Evolutionary conservation across 805 yeast genomes (phyloP).

Genomic region (Cyberlindnera nakhonratchasimensis): DNA sequence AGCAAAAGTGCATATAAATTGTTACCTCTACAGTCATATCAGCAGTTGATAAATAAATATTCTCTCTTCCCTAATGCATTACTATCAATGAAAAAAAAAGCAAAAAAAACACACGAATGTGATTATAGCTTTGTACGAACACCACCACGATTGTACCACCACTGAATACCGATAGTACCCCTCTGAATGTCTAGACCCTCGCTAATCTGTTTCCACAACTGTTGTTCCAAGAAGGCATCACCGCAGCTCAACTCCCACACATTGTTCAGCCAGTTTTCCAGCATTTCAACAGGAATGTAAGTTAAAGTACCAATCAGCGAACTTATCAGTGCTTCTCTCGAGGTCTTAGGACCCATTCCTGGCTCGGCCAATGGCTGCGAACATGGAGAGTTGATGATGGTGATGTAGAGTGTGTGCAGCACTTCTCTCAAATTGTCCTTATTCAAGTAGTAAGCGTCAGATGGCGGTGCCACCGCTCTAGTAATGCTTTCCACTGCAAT

Average conservation of each 20-base stretch:
- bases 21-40: too few species aligned
- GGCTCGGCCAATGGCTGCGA: conserved; percentile 23
- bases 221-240: conserved; percentile 32
- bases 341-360: conserved; percentile 28
- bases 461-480: conserved; percentile 37
- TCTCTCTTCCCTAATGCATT: neutral
- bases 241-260: conserved; percentile 35
- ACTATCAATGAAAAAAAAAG: neutral
- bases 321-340: conserved; percentile 46
- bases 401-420: conserved; percentile 39
- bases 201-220: conserved; percentile 52
- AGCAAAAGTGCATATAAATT: too few species aligned
- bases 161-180: conserved; percentile 49
- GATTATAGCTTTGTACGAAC: neutral
- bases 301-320: conserved; percentile 51
- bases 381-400: conserved; percentile 39
- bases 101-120: neutral
- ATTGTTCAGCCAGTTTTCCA: conserved; percentile 46
- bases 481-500: conserved; percentile 58
- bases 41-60: neutral
- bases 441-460: conserved; percentile 31
- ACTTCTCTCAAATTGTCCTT: conserved; percentile 33
- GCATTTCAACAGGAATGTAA: conserved; percentile 41
- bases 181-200: conserved; percentile 57
- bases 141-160: conserved; percentile 53